Evolutionary conservation across 257 asterid species (phyloP).

Genomic region (Gentiana dahurica): DNA sequence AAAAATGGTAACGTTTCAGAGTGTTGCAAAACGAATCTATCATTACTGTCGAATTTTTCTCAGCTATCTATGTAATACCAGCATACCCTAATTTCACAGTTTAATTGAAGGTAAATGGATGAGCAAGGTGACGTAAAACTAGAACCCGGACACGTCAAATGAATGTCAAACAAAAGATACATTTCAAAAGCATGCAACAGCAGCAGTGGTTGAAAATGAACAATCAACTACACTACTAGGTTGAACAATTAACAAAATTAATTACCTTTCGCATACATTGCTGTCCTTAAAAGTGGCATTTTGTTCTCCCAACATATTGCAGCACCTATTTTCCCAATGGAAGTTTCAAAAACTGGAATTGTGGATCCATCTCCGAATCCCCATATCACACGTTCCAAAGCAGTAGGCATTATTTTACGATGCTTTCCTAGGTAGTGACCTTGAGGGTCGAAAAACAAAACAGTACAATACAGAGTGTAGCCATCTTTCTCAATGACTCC

Average conservation of each 20-base stretch:
- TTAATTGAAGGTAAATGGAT: too few species aligned
- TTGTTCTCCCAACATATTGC: conserved; percentile 99
- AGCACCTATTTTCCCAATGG: conserved; percentile 89
- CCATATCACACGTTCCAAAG: conserved; percentile 88
- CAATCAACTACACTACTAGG: too few species aligned
- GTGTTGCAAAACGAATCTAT: too few species aligned
- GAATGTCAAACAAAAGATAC: too few species aligned
- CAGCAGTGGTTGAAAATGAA: too few species aligned
- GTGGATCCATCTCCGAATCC: conserved; percentile 98
- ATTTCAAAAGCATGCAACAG: too few species aligned
- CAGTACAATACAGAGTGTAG: conserved; percentile 79
- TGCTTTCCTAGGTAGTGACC: conserved; percentile 89
- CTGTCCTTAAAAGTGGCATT: conserved; percentile 93
- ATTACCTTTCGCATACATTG: conserved; percentile 88
- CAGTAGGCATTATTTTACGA: conserved; percentile 88
- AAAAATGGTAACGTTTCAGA: too few species aligned
- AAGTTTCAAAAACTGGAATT: conserved; percentile 83
- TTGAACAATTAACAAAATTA: neutral
- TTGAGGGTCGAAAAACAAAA: conserved; percentile 73
- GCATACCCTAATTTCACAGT: too few species aligned
- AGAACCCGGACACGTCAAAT: too few species aligned
- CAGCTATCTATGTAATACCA: too few species aligned
- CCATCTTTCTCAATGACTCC: conserved; percentile 93
- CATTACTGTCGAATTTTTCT: too few species aligned
- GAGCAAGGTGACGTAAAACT: too few species aligned